Evolutionary conservation across 495 filamentous ascomycete species (phyloP).

Genomic region (Gamarada debralockiae): DNA sequence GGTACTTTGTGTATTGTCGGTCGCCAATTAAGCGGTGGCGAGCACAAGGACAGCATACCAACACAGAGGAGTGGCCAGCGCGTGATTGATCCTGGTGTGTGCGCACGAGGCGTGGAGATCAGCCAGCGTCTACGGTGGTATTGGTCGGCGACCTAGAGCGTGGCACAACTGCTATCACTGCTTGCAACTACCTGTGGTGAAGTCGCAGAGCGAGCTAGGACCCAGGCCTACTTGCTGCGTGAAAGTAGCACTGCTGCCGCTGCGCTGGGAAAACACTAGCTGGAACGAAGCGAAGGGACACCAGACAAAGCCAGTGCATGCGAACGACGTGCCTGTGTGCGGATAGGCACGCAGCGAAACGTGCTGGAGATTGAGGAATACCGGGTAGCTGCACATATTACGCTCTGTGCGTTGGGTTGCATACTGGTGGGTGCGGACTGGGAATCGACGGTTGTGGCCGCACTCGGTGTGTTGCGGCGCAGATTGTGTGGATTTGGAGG

Average conservation of each 20-base stretch:
- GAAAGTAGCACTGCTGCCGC: not conserved
- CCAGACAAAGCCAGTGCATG: constrained; percentile 9
- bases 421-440: not conserved
- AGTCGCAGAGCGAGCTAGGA: not conserved
- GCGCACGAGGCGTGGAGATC: not conserved
- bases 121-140: not conserved
- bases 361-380: constrained; percentile 14
- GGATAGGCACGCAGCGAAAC: constrained; percentile 24
- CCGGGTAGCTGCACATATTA: constrained; percentile 14
- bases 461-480: not conserved
- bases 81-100: constrained; percentile 2
- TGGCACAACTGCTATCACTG: not conserved
- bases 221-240: not conserved
- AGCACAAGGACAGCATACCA: not conserved
- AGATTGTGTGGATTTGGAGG: not conserved
- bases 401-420: not conserved
- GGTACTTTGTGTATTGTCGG: no score
- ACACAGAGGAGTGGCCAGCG: not conserved
- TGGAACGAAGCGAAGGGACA: not conserved
- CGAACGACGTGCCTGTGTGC: constrained; percentile 25
- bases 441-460: constrained; percentile 6
- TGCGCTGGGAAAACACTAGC: not conserved
- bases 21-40: not conserved
- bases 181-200: not conserved
- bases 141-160: constrained; percentile 17